Percentiles rank a stretch among this genome's conserved stretches.
These are phyloP conservation scores for Meredithiella fracta DNA, from an alignment of 2,329 filamentous ascomycete genomes.

Conservation along the genomic window DNA sequence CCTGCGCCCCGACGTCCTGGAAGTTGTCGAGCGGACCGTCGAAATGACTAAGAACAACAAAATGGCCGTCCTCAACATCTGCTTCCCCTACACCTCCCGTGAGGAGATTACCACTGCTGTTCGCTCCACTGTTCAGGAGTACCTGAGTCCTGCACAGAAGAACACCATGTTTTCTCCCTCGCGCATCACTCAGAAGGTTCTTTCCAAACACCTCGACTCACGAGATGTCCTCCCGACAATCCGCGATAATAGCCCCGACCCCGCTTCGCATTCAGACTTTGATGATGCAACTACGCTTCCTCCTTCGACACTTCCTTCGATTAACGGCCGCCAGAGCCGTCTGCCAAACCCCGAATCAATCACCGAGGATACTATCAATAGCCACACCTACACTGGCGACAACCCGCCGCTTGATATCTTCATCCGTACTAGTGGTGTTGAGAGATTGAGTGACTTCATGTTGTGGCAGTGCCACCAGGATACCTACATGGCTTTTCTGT, in stretches of 20 bases:
- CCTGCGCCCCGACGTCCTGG: slow-evolving; percentile 71
- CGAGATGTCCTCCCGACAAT: slow-evolving; percentile 33
- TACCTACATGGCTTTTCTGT: slow-evolving; percentile 80
- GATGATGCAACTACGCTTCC: slow-evolving; percentile 42
- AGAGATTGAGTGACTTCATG: slow-evolving; percentile 92
- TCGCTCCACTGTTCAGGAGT: slow-evolving; percentile 72
- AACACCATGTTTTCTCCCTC: slow-evolving; percentile 70
- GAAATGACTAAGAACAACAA: slow-evolving; percentile 77
- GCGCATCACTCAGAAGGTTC: slow-evolving; percentile 72
- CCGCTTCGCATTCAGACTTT: slow-evolving; percentile 29
- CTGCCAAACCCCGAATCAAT: slow-evolving; percentile 70
- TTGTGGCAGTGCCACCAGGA: slow-evolving; percentile 93
- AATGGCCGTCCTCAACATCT: slow-evolving; percentile 70
- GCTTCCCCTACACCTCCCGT: slow-evolving; percentile 91
- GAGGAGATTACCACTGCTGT: slow-evolving; percentile 91
- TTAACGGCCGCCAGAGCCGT: slow-evolving; percentile 20
- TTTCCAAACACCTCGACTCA: slow-evolving; percentile 44
- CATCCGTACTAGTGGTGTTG: slow-evolving; percentile 81
- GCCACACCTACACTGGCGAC: slow-evolving; percentile 74
- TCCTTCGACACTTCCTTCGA: slow-evolving; percentile 32
- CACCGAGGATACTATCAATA: slow-evolving; percentile 61
- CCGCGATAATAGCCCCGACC: slow-evolving; percentile 31
- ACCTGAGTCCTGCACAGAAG: slow-evolving; percentile 45
- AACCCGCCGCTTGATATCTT: slow-evolving; percentile 82
- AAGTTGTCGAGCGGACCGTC: slow-evolving; percentile 73